Evolutionary conservation across 176 grass and related monocot species (phyloP).

Genomic region (Elymus sibiricus): DNA sequence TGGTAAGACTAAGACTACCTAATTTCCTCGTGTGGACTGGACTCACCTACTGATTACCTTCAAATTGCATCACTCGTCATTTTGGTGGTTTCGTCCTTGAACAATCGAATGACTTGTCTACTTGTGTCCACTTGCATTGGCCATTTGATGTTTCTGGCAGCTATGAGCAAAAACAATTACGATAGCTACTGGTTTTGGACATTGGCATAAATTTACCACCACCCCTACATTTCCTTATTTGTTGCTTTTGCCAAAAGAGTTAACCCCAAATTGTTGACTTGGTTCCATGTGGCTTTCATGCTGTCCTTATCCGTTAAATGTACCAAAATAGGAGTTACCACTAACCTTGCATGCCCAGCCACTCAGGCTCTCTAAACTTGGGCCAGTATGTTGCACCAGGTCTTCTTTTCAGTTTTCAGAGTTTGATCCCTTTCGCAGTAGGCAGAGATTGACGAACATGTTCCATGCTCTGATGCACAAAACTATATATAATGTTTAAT

Average conservation of each 20-base stretch:
- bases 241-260: neutral
- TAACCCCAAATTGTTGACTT: neutral
- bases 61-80: neutral
- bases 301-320: neutral
- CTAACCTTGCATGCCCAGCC: neutral
- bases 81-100: neutral
- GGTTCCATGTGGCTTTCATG: neutral
- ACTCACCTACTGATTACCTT: neutral
- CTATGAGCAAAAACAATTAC: neutral
- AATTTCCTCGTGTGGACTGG: neutral
- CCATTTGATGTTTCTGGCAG: neutral
- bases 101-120: neutral
- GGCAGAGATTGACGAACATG: neutral
- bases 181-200: no score
- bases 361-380: neutral
- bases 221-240: no score
- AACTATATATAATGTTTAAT: neutral
- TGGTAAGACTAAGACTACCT: constrained; percentile 81
- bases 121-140: neutral
- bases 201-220: no score
- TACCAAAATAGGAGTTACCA: neutral
- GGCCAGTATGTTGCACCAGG: neutral
- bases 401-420: neutral
- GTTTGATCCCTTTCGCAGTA: neutral
- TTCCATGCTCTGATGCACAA: neutral